A percentile compares a stretch with the other conserved stretches of the same genome.
phyloP scores from a whole-genome alignment of 352 stramenopile genomes.

The Saprolegnia diclina region DNA sequence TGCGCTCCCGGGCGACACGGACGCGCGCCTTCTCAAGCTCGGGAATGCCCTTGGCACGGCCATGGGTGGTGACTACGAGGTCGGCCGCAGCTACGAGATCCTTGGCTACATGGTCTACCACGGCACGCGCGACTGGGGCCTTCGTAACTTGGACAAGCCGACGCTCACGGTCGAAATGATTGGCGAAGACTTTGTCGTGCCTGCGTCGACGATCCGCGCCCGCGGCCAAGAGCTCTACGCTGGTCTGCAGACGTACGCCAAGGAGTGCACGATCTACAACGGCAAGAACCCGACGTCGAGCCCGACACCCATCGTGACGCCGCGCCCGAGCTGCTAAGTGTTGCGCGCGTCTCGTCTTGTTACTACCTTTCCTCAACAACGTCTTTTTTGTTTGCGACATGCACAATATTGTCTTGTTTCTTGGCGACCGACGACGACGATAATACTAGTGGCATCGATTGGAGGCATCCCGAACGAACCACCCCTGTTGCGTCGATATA shows the following conservation, averaged over 20 bases:
- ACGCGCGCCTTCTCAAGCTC: not conserved
- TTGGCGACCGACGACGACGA: no score
- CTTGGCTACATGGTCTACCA: not conserved
- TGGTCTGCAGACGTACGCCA: conserved; percentile 52
- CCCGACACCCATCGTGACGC: not conserved
- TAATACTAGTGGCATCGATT: no score
- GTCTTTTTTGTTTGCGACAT: not conserved
- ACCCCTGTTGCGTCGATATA: no score
- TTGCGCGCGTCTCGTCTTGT: not conserved
- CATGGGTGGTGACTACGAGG: conserved; percentile 13
- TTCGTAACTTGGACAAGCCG: conserved; percentile 52
- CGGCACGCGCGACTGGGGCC: not conserved
- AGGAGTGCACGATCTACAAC: conserved; percentile 44
- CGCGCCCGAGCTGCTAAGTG: not conserved
- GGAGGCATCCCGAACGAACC: no score
- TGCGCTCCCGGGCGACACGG: not conserved
- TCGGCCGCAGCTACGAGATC: not conserved
- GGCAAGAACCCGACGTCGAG: not conserved
- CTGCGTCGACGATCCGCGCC: conserved; percentile 48
- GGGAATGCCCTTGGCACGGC: not conserved
- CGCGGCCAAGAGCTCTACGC: conserved; percentile 50
- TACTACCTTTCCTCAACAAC: no score
- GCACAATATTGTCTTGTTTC: no score
- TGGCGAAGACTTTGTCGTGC: conserved; percentile 57
- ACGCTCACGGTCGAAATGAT: conserved; percentile 66